These are phyloP conservation scores for Aspergillus mulundensis DNA, from an alignment of 495 filamentous ascomycete genomes.

Conservation along the genomic window DNA sequence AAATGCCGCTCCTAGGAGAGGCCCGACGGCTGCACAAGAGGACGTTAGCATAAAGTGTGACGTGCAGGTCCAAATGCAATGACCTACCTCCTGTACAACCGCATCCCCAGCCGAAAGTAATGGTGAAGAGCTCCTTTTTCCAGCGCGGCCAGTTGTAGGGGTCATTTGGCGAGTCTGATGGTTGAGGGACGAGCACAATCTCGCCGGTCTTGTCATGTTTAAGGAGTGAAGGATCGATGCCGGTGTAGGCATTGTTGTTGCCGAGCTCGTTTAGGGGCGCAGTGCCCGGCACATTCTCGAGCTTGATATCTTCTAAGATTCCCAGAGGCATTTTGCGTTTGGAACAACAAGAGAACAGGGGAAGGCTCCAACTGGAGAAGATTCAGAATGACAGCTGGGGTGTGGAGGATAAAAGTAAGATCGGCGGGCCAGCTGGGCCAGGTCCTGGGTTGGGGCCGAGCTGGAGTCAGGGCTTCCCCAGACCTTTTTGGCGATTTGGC, in stretches of 20 bases:
- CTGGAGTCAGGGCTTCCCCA: not conserved
- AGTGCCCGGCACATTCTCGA: constrained; percentile 62
- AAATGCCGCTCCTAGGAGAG: constrained; percentile 32
- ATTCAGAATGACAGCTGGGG: constrained; percentile 1
- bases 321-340: constrained; percentile 66
- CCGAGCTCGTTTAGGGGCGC: constrained; percentile 26
- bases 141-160: constrained; percentile 45
- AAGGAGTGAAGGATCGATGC: constrained; percentile 34
- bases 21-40: constrained; percentile 29
- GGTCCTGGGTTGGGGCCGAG: not conserved
- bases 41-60: not conserved
- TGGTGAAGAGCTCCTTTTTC: constrained; percentile 41
- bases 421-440: constrained; percentile 1
- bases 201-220: constrained; percentile 39
- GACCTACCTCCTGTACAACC: constrained; percentile 35
- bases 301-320: constrained; percentile 59
- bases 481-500: not conserved
- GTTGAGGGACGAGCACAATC: constrained; percentile 47
- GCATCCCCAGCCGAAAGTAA: constrained; percentile 33
- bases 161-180: constrained; percentile 44
- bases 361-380: not conserved
- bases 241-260: constrained; percentile 19
- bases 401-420: constrained; percentile 5
- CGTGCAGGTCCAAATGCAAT: not conserved
- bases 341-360: not conserved